phyloP scores from a whole-genome alignment of 1,284 basidiomycete genomes.

The Puccinia horiana region DNA sequence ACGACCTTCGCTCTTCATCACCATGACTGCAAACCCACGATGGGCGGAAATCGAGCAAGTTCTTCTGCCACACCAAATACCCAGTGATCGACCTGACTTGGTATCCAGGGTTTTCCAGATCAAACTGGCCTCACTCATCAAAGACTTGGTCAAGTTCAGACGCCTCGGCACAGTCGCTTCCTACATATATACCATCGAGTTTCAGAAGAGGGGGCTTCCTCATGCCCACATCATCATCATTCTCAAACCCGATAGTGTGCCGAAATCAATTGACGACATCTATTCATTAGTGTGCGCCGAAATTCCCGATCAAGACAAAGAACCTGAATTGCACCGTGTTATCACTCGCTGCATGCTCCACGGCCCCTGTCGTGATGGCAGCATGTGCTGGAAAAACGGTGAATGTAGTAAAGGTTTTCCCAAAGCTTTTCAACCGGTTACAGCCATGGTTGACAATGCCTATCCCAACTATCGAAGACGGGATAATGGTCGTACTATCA shows the following conservation, averaged over 20 bases:
- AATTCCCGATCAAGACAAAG: neutral
- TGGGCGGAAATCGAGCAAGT: neutral
- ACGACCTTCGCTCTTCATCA: neutral
- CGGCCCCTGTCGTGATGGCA: neutral
- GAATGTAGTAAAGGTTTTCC: neutral
- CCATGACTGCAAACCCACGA: conserved; percentile 21
- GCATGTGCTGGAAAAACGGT: neutral
- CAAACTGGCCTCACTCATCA: neutral
- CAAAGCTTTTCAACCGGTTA: neutral
- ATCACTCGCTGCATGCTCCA: neutral
- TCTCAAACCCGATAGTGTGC: neutral
- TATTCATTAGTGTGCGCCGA: neutral
- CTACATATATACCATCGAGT: neutral
- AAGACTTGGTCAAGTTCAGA: neutral
- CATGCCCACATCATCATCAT: conserved; percentile 29
- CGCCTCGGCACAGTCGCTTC: neutral
- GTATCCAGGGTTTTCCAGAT: neutral
- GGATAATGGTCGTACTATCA: neutral
- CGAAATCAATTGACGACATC: neutral
- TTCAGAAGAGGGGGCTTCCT: conserved; percentile 28
- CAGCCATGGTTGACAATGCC: neutral
- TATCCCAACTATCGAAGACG: neutral
- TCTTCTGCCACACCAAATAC: neutral
- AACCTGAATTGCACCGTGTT: neutral
- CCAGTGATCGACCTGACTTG: neutral